Conservation (phyloP, 306 rosid species). For the Castanea sativa region DNA sequence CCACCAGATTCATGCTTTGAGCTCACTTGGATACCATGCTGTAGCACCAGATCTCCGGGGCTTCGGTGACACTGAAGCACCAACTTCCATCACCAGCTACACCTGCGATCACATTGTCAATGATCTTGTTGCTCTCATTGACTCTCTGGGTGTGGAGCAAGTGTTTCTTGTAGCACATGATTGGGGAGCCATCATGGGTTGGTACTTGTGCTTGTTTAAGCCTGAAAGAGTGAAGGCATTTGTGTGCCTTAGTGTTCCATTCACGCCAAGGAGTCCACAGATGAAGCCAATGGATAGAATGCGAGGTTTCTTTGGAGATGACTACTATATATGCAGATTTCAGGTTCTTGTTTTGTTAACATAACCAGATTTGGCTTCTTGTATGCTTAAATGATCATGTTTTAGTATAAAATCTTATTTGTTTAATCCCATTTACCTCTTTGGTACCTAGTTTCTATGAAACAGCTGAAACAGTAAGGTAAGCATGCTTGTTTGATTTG, state of each 20-base stretch:
- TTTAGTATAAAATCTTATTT: not conserved
- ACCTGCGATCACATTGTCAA: conserved; percentile 18
- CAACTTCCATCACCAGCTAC: not conserved
- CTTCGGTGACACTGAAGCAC: conserved; percentile 33
- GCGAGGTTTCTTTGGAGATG: conserved; percentile 30
- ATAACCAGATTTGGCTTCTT: not conserved
- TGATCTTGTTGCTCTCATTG: conserved; percentile 22
- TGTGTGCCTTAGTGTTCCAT: conserved; percentile 38
- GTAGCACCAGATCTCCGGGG: conserved; percentile 39
- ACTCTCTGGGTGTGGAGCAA: conserved; percentile 4
- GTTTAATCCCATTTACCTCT: too few relatives aligned
- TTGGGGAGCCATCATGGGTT: conserved; percentile 33
- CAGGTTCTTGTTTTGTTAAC: conserved; percentile 19
- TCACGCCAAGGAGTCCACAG: conserved; percentile 18
- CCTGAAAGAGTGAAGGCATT: conserved; percentile 26
- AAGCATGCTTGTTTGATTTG: too few relatives aligned
- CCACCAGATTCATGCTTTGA: conserved; percentile 26
- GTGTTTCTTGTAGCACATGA: conserved; percentile 39
- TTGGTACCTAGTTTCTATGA: too few relatives aligned
- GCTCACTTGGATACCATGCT: conserved; percentile 26
- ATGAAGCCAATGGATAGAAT: conserved; percentile 13
- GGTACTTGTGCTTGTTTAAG: conserved; percentile 38
- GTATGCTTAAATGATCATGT: not conserved
- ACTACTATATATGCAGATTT: conserved; percentile 41
- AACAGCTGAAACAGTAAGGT: too few relatives aligned